Conservation (phyloP, 75 land plant genomes). For the Sequoia sempervirens region DNA sequence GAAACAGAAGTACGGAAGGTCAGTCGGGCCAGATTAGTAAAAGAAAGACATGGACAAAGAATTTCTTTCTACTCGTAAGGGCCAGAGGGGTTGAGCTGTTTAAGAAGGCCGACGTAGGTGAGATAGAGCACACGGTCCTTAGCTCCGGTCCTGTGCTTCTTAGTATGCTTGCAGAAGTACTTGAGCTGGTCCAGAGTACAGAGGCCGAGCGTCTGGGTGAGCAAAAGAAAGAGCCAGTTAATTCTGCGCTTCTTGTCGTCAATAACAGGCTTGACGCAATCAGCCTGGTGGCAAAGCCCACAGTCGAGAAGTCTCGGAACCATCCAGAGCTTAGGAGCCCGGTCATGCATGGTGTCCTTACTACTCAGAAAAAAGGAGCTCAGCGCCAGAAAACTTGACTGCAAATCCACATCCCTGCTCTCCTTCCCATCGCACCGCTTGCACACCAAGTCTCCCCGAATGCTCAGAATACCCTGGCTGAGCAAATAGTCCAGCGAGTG, state of each 20-base stretch:
- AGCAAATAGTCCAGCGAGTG: conserved; percentile 34
- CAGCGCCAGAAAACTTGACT: conserved; percentile 21
- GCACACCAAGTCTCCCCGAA: conserved; percentile 63
- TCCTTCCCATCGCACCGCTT: conserved; percentile 39
- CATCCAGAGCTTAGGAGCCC: conserved; percentile 70
- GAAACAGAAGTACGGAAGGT: too few species aligned
- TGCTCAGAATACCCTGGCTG: conserved; percentile 19
- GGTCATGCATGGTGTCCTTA: conserved; percentile 48
- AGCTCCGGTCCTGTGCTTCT: conserved; percentile 76
- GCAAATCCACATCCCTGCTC: conserved; percentile 14
- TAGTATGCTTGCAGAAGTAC: conserved; percentile 86
- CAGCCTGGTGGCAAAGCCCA: conserved; percentile 38
- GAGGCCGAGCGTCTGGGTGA: conserved; percentile 61
- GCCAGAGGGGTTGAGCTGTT: conserved; percentile 62
- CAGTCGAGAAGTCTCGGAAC: conserved; percentile 55
- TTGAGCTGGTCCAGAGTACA: conserved; percentile 77
- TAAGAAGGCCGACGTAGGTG: conserved; percentile 62
- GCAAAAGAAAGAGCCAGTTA: conserved; percentile 84
- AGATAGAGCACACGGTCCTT: conserved; percentile 82
- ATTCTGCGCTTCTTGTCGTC: conserved; percentile 53
- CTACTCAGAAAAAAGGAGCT: conserved; percentile 26
- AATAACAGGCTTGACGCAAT: conserved; percentile 55
- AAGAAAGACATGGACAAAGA: too few species aligned
- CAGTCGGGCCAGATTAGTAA: too few species aligned
- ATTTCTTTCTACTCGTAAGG: conserved; percentile 5